Evolutionary conservation across 345 rosid genomes (phyloP), one percentile per base, ranked within the genome.

Genomic region (Acer campestre): DNA sequence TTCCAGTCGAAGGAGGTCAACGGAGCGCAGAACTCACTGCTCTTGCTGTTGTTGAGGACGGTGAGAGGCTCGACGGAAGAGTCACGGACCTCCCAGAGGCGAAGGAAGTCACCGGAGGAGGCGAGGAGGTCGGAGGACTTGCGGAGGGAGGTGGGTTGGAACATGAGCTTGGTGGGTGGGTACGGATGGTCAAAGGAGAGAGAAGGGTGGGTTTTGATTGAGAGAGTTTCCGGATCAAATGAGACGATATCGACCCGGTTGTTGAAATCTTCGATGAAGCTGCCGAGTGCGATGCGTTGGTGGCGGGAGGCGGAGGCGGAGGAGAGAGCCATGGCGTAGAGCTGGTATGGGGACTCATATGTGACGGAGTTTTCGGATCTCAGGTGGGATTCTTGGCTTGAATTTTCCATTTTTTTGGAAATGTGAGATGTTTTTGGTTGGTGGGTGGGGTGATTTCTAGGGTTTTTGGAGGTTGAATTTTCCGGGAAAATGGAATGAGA

Each of bases 1-100:
- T 96, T 96, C 98, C 99, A 94, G 59, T 96, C 99, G 75, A 96
- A 96, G 40, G 99, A 96, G 12, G 99, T 96, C 80, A 93, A 79
- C 12, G 94, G 97, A 1, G 95, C 92, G 53, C 93, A 91, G 68
- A 91, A 93, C 78, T 93, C 95, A 71, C 92, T 86, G 44, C 87
- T 85, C 68, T 91, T 93, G 70, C 90, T 84, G 77, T 93, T 93
- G 88, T 93, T 88, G 71, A 93, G 90, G 8, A 91, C 85, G 8
- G 93, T 74, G 61, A 87, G 10, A 0, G 92, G 92, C 64, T 88
- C 92, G 2, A 83, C 25, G 10, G 90, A 75, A 29, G 83, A 59
- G 10, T 89, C 89, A 16, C 82, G 78, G 18, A 93, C 75, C 25
- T 93, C 91, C 93, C 95, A 93, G 18, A 93, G 83, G 13, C 94